These are phyloP conservation scores for Polychytrium aggregatum DNA, from an alignment of 192 early-diverging fungal genomes.

Conservation along the genomic window DNA sequence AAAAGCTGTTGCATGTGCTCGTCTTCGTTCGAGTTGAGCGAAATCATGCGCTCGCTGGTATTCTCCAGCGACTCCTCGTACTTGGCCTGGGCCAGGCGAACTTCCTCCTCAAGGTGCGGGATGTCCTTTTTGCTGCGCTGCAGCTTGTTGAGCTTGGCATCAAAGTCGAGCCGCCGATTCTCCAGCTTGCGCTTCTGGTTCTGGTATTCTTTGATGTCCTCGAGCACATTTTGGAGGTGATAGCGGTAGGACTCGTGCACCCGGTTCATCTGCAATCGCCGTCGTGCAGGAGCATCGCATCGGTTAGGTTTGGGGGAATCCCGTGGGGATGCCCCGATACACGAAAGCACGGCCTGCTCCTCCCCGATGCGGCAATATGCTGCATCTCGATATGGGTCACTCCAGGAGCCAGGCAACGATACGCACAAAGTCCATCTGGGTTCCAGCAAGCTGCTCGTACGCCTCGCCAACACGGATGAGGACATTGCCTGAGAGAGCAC, in stretches of 20 bases:
- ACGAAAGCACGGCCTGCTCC: too few species aligned
- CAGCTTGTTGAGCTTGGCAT: conserved; percentile 78
- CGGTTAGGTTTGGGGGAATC: too few species aligned
- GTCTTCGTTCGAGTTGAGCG: conserved; percentile 62
- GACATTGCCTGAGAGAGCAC: conserved; percentile 24
- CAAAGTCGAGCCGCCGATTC: conserved; percentile 81
- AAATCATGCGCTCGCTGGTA: conserved; percentile 64
- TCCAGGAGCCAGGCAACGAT: too few species aligned
- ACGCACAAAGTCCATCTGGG: conserved; percentile 34
- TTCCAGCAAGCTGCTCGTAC: conserved; percentile 28
- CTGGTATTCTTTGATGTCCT: conserved; percentile 26
- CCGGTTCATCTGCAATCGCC: too few species aligned
- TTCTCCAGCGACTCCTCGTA: conserved; percentile 86
- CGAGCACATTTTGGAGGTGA: too few species aligned
- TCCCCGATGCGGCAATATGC: too few species aligned
- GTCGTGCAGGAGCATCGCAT: too few species aligned
- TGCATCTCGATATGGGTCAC: too few species aligned
- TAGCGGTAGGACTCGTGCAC: too few species aligned
- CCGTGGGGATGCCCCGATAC: too few species aligned
- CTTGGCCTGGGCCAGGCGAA: conserved; percentile 75
- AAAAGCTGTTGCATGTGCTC: conserved; percentile 37
- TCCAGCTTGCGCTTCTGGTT: conserved; percentile 76
- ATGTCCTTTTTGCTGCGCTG: conserved; percentile 87
- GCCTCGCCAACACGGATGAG: conserved; percentile 36
- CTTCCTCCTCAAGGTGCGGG: conserved; percentile 82